phyloP scores from a whole-genome alignment of 108 stramenopile genomes.

The Ochromonas danica region DNA sequence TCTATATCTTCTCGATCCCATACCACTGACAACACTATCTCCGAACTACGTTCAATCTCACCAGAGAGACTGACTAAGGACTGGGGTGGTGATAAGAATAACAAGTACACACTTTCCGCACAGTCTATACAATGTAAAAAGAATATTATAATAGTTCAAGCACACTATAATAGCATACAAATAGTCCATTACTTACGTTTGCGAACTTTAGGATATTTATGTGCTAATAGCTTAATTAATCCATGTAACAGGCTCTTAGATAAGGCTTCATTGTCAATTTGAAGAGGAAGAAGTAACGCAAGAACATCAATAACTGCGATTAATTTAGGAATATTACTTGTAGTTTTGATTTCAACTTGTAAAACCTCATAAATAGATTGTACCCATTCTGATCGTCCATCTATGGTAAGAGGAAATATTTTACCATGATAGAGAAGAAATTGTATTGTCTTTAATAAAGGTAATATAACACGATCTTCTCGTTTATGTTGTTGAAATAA shows the following conservation, averaged over 20 bases:
- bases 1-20: too few species aligned
- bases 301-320: slow-evolving; percentile 63
- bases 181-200: too few species aligned
- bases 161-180: too few species aligned
- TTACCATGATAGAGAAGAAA: neutral
- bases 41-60: too few species aligned
- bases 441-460: slow-evolving; percentile 45
- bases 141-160: too few species aligned
- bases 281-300: slow-evolving; percentile 53
- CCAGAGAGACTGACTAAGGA: too few species aligned
- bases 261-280: slow-evolving; percentile 3
- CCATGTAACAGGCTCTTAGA: slow-evolving; percentile 55
- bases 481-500: slow-evolving; percentile 19
- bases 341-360: slow-evolving; percentile 57
- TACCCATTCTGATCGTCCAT: too few species aligned
- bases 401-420: too few species aligned
- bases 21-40: too few species aligned
- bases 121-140: too few species aligned
- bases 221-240: slow-evolving; percentile 67
- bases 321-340: slow-evolving; percentile 70
- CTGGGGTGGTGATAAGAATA: too few species aligned
- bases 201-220: slow-evolving; percentile 81
- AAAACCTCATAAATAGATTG: slow-evolving; percentile 55
- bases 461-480: slow-evolving; percentile 41
- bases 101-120: too few species aligned